Percentiles rank a stretch among this genome's conserved stretches.
phyloP scores from a whole-genome alignment of 2,329 filamentous ascomycete species.

The Hypoxylon rubiginosum region DNA sequence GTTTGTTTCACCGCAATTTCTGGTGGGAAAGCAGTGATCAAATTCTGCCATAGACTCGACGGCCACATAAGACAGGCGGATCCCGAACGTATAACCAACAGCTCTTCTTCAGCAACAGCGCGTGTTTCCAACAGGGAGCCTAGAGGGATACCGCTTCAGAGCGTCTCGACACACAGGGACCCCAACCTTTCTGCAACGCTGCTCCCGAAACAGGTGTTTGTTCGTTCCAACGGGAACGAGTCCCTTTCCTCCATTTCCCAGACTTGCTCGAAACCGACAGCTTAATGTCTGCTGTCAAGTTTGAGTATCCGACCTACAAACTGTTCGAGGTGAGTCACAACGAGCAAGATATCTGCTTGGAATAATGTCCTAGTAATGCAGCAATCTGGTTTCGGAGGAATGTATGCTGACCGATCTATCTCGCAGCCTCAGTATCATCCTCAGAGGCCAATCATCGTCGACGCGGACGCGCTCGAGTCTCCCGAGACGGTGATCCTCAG shows the following conservation, averaged over 20 bases:
- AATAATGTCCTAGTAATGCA: not conserved
- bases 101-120: slow-evolving; percentile 30
- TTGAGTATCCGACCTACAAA: slow-evolving; percentile 68
- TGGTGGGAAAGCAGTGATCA: slow-evolving; percentile 42
- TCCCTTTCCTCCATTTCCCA: slow-evolving; percentile 48
- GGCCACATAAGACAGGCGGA: slow-evolving; percentile 47
- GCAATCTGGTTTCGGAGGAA: slow-evolving; percentile 15
- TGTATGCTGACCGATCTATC: slow-evolving; percentile 34
- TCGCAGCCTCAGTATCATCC: slow-evolving; percentile 65
- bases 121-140: slow-evolving; percentile 10
- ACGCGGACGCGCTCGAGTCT: slow-evolving; percentile 68
- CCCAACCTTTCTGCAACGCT: slow-evolving; percentile 47
- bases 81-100: slow-evolving; percentile 37
- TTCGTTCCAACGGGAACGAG: slow-evolving; percentile 51
- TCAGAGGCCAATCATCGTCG: slow-evolving; percentile 70
- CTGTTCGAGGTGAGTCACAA: slow-evolving; percentile 70
- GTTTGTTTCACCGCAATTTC: slow-evolving; percentile 48
- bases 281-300: slow-evolving; percentile 72
- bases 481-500: slow-evolving; percentile 69
- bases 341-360: not conserved
- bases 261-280: slow-evolving; percentile 51
- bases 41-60: slow-evolving; percentile 43
- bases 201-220: slow-evolving; percentile 56
- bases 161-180: slow-evolving; percentile 39
- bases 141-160: slow-evolving; percentile 2